A percentile compares a stretch with the other conserved stretches of the same genome.
Evolutionary conservation across 2,329 filamentous ascomycete species (phyloP).

Genomic region (Beauveria sp.): DNA sequence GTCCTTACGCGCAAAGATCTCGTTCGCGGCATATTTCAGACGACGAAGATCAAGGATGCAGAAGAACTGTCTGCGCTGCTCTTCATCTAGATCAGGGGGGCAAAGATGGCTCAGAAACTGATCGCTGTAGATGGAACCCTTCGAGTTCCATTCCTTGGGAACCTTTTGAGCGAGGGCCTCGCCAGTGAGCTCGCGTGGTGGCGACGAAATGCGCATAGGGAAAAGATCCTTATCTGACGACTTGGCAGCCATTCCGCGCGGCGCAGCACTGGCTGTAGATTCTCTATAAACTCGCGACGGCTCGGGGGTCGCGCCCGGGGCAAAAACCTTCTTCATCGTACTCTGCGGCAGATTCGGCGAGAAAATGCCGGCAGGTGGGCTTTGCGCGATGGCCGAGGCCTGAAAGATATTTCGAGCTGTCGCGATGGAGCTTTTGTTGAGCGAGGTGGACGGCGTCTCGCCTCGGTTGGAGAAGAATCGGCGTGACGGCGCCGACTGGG

Average conservation of each 20-base stretch:
- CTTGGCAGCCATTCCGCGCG: conserved; percentile 42
- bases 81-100: conserved; percentile 48
- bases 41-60: conserved; percentile 55
- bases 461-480: conserved; percentile 29
- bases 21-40: conserved; percentile 53
- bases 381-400: conserved; percentile 29
- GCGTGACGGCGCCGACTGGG: conserved; percentile 29
- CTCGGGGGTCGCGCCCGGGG: conserved; percentile 36
- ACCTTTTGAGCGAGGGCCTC: conserved; percentile 46
- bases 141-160: conserved; percentile 42
- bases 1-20: conserved; percentile 53
- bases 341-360: conserved; percentile 38
- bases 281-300: conserved; percentile 35
- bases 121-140: conserved; percentile 51
- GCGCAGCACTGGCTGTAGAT: conserved; percentile 38
- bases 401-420: conserved; percentile 35
- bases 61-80: conserved; percentile 54
- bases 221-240: conserved; percentile 46
- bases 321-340: conserved; percentile 41
- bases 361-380: conserved; percentile 29
- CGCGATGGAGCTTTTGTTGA: conserved; percentile 28
- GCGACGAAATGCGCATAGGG: conserved; percentile 50
- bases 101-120: conserved; percentile 51
- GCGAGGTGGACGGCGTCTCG: conserved; percentile 26
- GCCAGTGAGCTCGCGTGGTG: conserved; percentile 48